Conservation (phyloP, 2,329 filamentous ascomycete genomes). For the Fusarium proliferatum region DNA sequence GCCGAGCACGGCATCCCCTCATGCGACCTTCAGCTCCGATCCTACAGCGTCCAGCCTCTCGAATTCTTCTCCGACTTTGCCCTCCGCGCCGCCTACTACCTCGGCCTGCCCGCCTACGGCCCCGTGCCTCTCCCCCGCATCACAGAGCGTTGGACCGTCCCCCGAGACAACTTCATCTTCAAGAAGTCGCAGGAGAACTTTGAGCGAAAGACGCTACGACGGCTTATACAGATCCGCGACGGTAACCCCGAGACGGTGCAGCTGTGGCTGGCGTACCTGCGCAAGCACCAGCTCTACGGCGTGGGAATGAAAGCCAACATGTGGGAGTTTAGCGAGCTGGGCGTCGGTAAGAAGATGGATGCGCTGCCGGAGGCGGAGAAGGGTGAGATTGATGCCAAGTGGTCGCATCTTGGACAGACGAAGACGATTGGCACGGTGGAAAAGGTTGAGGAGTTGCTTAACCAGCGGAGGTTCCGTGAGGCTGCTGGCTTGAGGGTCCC, state of each 20-base stretch:
- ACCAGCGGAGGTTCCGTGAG: conserved; percentile 60
- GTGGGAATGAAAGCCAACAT: conserved; percentile 99
- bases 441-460: conserved; percentile 68
- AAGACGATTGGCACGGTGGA: conserved; percentile 62
- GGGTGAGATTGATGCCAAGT: conserved; percentile 60
- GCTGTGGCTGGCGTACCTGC: conserved; percentile 90
- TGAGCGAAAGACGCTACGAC: conserved; percentile 85
- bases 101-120: conserved; percentile 85
- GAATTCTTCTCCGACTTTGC: conserved; percentile 97
- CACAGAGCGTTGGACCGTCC: conserved; percentile 94
- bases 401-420: conserved; percentile 66
- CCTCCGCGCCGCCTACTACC: conserved; percentile 92
- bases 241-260: conserved; percentile 90
- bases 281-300: conserved; percentile 94
- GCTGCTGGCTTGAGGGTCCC: conserved; percentile 46
- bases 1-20: conserved; percentile 82
- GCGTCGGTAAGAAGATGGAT: conserved; percentile 51
- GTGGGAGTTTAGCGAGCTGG: conserved; percentile 84
- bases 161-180: conserved; percentile 87
- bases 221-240: conserved; percentile 92
- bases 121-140: conserved; percentile 88
- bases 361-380: conserved; percentile 34
- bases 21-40: conserved; percentile 92
- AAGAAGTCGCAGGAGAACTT: conserved; percentile 99
- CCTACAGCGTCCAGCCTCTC: conserved; percentile 88